Percentiles rank a stretch among this genome's conserved stretches.
phyloP scores from a whole-genome alignment of 192 early-diverging fungal genomes.

The Coemansia umbellata region DNA sequence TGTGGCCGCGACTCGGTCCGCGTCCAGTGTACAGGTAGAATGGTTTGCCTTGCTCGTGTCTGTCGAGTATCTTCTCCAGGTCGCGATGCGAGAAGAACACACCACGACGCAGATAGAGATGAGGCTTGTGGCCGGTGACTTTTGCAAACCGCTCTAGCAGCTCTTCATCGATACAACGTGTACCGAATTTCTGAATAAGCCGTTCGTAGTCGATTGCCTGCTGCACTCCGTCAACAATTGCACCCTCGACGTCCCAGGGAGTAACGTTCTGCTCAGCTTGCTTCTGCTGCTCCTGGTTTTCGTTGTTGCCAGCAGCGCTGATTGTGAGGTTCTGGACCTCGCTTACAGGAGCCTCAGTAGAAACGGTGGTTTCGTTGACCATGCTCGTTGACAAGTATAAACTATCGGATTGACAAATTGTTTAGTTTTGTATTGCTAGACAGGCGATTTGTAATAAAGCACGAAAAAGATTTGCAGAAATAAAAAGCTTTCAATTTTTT shows the following conservation, averaged over 20 bases:
- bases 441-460: no score
- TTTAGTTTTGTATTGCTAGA: no score
- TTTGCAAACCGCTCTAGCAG: conserved; percentile 77
- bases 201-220: conserved; percentile 91
- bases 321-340: conserved; percentile 17
- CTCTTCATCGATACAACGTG: conserved; percentile 68
- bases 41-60: conserved; percentile 93
- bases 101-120: conserved; percentile 81
- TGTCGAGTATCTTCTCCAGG: conserved; percentile 76
- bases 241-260: conserved; percentile 94
- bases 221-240: conserved; percentile 79
- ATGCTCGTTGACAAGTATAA: no score
- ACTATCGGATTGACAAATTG: no score
- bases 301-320: background rate
- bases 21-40: conserved; percentile 98
- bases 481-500: no score
- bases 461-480: no score
- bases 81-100: conserved; percentile 96
- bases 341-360: background rate
- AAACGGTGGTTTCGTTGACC: background rate
- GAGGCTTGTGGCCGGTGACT: conserved; percentile 79
- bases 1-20: conserved; percentile 84
- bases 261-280: conserved; percentile 54
- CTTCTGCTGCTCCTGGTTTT: background rate
- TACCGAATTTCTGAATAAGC: conserved; percentile 86